Conservation (phyloP, 2,329 filamentous ascomycete species). For the Cryoendolithus antarcticus region DNA sequence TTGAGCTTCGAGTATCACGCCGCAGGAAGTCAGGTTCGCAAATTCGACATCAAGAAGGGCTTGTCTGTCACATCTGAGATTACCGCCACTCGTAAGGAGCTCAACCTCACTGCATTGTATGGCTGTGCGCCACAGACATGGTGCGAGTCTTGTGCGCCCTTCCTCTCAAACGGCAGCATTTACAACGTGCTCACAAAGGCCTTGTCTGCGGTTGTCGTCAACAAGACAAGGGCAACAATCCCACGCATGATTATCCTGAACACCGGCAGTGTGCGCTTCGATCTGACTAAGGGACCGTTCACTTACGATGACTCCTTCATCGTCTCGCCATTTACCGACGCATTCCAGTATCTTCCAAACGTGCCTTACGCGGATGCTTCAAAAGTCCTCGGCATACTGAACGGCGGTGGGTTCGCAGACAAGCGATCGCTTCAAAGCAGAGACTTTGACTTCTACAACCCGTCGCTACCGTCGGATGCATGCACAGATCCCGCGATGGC, state of each 20-base stretch:
- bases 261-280: constrained; percentile 49
- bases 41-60: constrained; percentile 41
- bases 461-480: constrained; percentile 21
- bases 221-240: constrained; percentile 35
- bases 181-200: constrained; percentile 42
- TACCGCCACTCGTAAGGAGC: constrained; percentile 36
- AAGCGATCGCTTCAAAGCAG: constrained; percentile 22
- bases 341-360: constrained; percentile 41
- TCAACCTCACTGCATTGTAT: constrained; percentile 38
- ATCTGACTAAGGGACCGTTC: constrained; percentile 51
- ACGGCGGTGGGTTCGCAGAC: constrained; percentile 28
- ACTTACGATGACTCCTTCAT: constrained; percentile 44
- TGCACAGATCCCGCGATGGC: constrained; percentile 37
- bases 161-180: constrained; percentile 41
- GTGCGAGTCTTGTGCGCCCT: constrained; percentile 45
- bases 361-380: constrained; percentile 38
- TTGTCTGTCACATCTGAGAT: constrained; percentile 37
- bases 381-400: constrained; percentile 31
- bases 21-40: constrained; percentile 32
- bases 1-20: constrained; percentile 54
- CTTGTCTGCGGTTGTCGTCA: constrained; percentile 40
- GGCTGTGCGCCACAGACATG: constrained; percentile 24
- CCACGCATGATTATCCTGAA: constrained; percentile 48
- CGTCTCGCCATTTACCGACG: constrained; percentile 43
- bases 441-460: constrained; percentile 24